Base-by-base conservation (phyloP, 108 stramenopile species). In the Chaetoceros tenuissimus region DNA sequence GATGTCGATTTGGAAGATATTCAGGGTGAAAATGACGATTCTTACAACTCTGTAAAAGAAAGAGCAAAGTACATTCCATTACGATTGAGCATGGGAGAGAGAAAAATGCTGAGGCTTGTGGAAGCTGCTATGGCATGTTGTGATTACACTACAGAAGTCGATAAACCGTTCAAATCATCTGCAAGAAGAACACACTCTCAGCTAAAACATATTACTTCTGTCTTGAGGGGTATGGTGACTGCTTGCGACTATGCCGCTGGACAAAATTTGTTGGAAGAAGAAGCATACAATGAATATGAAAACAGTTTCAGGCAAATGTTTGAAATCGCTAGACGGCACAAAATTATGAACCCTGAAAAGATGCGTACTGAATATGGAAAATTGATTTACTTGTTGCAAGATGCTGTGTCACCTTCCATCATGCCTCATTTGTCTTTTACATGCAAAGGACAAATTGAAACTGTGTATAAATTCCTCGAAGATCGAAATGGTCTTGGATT, bases 321-420 rank as follows among this genome's bases (percentile, higher is more conserved):
- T 34, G 89, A 90, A 57, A 80, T 90, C 31, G 80, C 74, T 3
- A 64, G 89, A 27, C 75, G 89, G 19, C 81, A 90, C 60, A 90
- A 90, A 60, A 82, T 90, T 45, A 84, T 84, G 82, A 90, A 90
- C 65, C 89, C 89, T n/a, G 85, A 90, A 64, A 84, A 85, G 53
- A 82, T 90, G 82, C 58, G 89, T 18, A 78, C 75, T 18, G 83
- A 82, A 46, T 90, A 90, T 55, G 89, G 85, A 24, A 86, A 87
- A 68, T 70, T 90, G 55, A 67, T 82, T 25, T 87, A 79, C 59
- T 55, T 90, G 27, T 46, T 90, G 56, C 82, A 84, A 66, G 89
- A 89, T 53, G 78, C 84, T n/a, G 69, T 72, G 2, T 64, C 59
- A 44, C 64, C 66, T 8, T 57, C 67, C 28, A 43, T 75, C 1